Conservation (phyloP, 2,329 filamentous ascomycete genomes). For the Fusarium goolgardi region DNA sequence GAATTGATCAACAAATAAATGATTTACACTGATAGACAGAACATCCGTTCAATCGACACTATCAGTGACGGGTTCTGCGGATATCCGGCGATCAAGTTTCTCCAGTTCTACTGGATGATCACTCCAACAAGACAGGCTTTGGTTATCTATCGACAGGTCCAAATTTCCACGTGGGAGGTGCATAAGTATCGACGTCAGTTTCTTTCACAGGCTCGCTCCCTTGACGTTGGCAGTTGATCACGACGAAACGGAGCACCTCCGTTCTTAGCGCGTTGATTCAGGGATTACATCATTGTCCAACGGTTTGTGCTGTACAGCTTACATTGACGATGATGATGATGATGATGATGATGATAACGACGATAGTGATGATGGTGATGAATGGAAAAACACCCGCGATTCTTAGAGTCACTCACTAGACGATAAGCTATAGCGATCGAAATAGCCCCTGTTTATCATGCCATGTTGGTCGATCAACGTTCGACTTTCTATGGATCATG, state of each 20-base stretch:
- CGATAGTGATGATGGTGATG: neutral
- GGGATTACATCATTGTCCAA: slow-evolving; percentile 7
- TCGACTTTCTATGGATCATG: slow-evolving; percentile 5
- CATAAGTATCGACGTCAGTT: slow-evolving; percentile 39
- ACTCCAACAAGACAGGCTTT: slow-evolving; percentile 16
- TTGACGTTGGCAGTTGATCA: neutral
- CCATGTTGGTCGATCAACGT: neutral
- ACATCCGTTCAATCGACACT: neutral
- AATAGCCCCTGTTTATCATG: neutral
- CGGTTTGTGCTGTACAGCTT: neutral
- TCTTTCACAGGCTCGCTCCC: neutral
- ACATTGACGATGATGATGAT: neutral
- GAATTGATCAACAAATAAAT: neutral
- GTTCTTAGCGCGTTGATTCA: neutral
- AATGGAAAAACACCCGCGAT: neutral
- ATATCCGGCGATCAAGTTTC: slow-evolving; percentile 20
- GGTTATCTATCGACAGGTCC: slow-evolving; percentile 24
- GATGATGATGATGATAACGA: neutral
- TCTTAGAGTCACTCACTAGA: neutral
- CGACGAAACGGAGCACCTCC: neutral
- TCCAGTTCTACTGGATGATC: slow-evolving; percentile 21
- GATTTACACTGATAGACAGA: slow-evolving; percentile 12
- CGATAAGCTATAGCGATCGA: slow-evolving; percentile 21
- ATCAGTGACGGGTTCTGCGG: slow-evolving; percentile 12
- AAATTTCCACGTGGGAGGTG: slow-evolving; percentile 30